Conservation (phyloP, 2,329 filamentous ascomycete species). For the Orbilia ellipsospora region DNA sequence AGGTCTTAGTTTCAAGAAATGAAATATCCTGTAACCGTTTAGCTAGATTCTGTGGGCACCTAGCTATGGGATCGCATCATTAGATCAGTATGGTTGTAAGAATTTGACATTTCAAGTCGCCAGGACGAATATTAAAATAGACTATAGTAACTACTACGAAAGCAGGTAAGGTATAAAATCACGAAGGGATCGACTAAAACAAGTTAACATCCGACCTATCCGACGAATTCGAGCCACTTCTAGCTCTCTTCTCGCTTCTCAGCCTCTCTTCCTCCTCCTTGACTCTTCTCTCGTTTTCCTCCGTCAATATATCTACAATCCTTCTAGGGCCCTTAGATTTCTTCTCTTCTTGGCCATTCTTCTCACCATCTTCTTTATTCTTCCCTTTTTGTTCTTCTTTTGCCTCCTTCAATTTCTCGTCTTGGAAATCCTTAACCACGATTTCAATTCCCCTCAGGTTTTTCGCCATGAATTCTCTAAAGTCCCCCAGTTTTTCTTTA, state of each 20-base stretch:
- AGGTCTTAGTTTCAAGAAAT: no score
- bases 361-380: background rate
- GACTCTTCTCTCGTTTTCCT: slow-evolving; percentile 16
- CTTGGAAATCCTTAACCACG: slow-evolving; percentile 46
- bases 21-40: no score
- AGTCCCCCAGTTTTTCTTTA: slow-evolving; percentile 30
- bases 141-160: no score
- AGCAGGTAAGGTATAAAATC: no score
- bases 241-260: slow-evolving; percentile 6
- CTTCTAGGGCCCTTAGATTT: slow-evolving; percentile 2
- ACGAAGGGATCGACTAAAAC: background rate
- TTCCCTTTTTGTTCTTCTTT: slow-evolving; percentile 49
- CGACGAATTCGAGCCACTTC: background rate
- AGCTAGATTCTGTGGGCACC: no score
- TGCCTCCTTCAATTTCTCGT: slow-evolving; percentile 31
- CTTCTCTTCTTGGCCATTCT: background rate
- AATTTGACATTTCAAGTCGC: no score
- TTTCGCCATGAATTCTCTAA: slow-evolving; percentile 48
- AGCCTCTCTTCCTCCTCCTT: slow-evolving; percentile 10
- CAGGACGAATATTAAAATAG: no score
- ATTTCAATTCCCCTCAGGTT: slow-evolving; percentile 49
- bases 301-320: slow-evolving; percentile 22
- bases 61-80: no score
- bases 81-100: no score
- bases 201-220: slow-evolving; percentile 11